Conservation (phyloP, 768 basidiomycete species). For the Lepiota venenata region DNA sequence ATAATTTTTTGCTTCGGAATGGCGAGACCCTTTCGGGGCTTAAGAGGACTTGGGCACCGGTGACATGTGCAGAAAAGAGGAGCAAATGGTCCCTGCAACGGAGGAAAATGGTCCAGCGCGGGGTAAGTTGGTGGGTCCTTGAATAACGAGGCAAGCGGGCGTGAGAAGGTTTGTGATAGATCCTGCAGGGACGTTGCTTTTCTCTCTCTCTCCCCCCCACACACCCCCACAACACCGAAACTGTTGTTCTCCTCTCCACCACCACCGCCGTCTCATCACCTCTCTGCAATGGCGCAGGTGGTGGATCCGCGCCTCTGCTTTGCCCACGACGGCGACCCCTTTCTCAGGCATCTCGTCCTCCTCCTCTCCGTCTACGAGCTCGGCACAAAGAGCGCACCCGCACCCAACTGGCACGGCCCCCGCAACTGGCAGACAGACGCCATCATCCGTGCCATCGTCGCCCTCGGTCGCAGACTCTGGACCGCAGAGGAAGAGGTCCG, state of each 20-base stretch:
- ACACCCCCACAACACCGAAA: no score
- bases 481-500: conserved; percentile 42
- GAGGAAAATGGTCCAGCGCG: no score
- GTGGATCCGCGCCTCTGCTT: neutral
- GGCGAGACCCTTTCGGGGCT: no score
- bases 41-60: no score
- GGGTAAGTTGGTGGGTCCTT: no score
- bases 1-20: no score
- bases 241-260: neutral
- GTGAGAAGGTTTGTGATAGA: no score
- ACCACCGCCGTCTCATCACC: neutral
- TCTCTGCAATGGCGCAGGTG: neutral
- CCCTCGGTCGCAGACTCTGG: conserved; percentile 51
- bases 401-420: conserved; percentile 49
- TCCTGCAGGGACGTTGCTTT: no score
- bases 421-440: conserved; percentile 53
- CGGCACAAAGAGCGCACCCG: conserved; percentile 33
- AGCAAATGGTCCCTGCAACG: no score
- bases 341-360: conserved; percentile 46
- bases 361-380: conserved; percentile 57
- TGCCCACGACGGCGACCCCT: conserved; percentile 17
- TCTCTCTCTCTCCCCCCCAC: no score
- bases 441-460: conserved; percentile 48
- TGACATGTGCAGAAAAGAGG: no score
- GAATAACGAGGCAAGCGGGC: no score